Evolutionary conservation across 352 stramenopile genomes (phyloP).

Genomic region (Globisporangium nodosum): DNA sequence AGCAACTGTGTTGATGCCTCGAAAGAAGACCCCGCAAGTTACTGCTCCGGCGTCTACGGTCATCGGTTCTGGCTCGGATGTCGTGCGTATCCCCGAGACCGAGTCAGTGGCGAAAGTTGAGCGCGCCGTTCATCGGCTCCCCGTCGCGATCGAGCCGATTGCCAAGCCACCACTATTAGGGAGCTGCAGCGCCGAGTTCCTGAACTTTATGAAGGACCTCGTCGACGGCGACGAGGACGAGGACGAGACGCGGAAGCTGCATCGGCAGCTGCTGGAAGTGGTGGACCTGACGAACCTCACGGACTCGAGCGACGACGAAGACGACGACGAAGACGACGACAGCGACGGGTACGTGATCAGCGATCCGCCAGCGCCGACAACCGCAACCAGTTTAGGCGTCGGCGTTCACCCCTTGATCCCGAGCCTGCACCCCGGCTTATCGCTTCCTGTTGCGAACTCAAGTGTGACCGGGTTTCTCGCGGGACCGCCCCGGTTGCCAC

Average conservation of each 20-base stretch:
- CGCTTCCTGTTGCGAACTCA: not conserved
- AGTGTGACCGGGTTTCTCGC: not conserved
- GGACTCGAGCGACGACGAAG: slow-evolving; percentile 43
- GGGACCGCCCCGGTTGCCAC: not conserved
- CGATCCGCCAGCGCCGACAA: not conserved
- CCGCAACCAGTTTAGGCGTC: not conserved
- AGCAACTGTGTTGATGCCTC: slow-evolving; percentile 13
- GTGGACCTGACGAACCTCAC: slow-evolving; percentile 61
- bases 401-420: slow-evolving; percentile 5
- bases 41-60: not conserved
- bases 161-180: slow-evolving; percentile 20
- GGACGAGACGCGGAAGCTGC: slow-evolving; percentile 27
- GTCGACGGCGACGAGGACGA: slow-evolving; percentile 30
- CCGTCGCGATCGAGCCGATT: not conserved
- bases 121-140: not conserved
- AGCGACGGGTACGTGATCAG: slow-evolving; percentile 24
- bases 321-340: slow-evolving; percentile 25
- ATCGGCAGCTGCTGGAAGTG: slow-evolving; percentile 40
- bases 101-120: not conserved
- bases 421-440: not conserved
- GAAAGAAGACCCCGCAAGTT: slow-evolving; percentile 20
- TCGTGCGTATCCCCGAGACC: not conserved
- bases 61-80: not conserved
- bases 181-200: slow-evolving; percentile 34
- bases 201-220: slow-evolving; percentile 43